A percentile compares a stretch with the other conserved stretches of the same genome.
Evolutionary conservation across 768 basidiomycete genomes (phyloP).

Genomic region (Agrocybe chaxingu): DNA sequence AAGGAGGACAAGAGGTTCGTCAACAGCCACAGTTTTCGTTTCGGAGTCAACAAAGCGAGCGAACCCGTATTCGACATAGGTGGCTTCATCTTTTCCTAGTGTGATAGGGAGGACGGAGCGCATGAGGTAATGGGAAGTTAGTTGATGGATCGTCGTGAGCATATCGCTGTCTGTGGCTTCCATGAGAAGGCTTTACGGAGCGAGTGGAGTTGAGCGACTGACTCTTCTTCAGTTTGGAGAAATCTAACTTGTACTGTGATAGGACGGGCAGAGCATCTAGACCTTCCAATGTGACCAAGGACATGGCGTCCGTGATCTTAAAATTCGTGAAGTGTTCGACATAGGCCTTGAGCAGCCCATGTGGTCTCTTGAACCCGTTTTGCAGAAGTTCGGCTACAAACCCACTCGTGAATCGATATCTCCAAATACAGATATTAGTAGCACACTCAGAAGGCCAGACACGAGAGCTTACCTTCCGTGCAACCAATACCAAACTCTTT

Average conservation of each 20-base stretch:
- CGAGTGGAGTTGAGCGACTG: constrained; percentile 5
- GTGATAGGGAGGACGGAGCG: constrained; percentile 32
- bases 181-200: not conserved
- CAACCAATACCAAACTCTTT: constrained; percentile 42
- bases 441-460: not conserved
- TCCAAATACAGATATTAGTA: constrained; percentile 8
- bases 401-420: constrained; percentile 45
- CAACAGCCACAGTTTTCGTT: constrained; percentile 33
- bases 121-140: constrained; percentile 39
- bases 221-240: constrained; percentile 41
- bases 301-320: constrained; percentile 32
- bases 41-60: constrained; percentile 39
- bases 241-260: constrained; percentile 36
- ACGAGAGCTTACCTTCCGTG: constrained; percentile 34
- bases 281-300: constrained; percentile 27
- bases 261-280: constrained; percentile 24
- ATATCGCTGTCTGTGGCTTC: constrained; percentile 29
- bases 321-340: constrained; percentile 38
- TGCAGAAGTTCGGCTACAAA: constrained; percentile 37
- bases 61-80: constrained; percentile 42
- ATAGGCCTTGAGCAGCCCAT: constrained; percentile 38
- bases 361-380: constrained; percentile 35
- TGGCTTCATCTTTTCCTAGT: constrained; percentile 37
- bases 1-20: constrained; percentile 43
- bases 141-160: constrained; percentile 34